Conservation (phyloP, 208 protist species). For the Acanthamoeba rhysodes region DNA sequence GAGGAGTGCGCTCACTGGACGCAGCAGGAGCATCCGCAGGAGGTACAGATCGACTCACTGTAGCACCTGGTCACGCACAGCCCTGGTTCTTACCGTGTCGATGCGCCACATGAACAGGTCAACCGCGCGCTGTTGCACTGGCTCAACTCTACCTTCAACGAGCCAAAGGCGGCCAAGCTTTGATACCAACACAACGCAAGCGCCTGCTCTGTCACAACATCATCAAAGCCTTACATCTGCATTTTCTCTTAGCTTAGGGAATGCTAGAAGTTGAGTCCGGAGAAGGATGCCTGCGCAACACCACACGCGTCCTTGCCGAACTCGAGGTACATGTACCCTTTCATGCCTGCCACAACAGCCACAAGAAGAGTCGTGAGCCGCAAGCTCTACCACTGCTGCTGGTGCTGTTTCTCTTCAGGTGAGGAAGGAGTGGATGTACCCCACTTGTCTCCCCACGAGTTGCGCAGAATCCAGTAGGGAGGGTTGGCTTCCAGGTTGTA, state of each 20-base stretch:
- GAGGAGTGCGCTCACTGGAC: slow-evolving; percentile 11
- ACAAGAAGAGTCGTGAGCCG: not conserved
- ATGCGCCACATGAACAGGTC: too few species aligned
- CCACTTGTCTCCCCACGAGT: not conserved
- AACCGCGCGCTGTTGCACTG: too few species aligned
- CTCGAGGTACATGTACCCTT: not conserved
- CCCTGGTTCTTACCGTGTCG: too few species aligned
- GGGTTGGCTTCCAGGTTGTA: not conserved
- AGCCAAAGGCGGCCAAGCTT: too few species aligned
- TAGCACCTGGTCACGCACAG: too few species aligned
- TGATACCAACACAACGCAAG: too few species aligned
- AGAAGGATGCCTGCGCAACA: not conserved
- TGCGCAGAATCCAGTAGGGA: not conserved
- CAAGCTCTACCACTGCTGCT: not conserved
- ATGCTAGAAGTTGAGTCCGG: not conserved
- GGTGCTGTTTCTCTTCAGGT: too few species aligned
- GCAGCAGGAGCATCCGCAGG: slow-evolving; percentile 25
- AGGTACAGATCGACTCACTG: not conserved
- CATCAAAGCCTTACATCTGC: not conserved
- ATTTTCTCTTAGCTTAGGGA: too few species aligned
- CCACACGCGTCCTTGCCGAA: not conserved
- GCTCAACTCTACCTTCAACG: too few species aligned
- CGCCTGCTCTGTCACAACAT: too few species aligned
- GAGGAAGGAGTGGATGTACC: not conserved
- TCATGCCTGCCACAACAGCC: not conserved